Evolutionary conservation across 176 grass and related monocot genomes (phyloP).

Genomic region (Cenchrus purpureus): DNA sequence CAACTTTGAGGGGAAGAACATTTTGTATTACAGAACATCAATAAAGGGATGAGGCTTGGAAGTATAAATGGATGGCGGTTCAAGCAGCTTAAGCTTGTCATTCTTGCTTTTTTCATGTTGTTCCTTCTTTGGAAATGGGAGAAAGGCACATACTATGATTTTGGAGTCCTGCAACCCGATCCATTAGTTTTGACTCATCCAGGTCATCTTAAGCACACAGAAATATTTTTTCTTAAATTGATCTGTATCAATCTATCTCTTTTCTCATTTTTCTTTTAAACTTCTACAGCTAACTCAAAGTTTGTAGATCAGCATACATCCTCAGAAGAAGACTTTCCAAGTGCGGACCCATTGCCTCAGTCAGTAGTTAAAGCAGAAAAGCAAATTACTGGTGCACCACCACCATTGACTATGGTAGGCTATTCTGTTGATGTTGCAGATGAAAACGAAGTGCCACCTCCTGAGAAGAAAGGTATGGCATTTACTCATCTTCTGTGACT

Average conservation of each 20-base stretch:
- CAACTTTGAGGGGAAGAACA: background rate
- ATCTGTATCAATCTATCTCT: slow-evolving; percentile 27
- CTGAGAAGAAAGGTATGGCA: slow-evolving; percentile 70
- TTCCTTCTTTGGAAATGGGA: slow-evolving; percentile 98
- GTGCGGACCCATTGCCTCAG: slow-evolving; percentile 39
- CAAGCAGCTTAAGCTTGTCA: slow-evolving; percentile 75
- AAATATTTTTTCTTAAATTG: slow-evolving; percentile 12
- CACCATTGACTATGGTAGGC: slow-evolving; percentile 29
- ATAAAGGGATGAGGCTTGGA: slow-evolving; percentile 80
- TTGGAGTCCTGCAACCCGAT: slow-evolving; percentile 57
- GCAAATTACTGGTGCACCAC: slow-evolving; percentile 42
- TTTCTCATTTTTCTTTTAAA: slow-evolving; percentile 39
- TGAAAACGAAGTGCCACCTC: slow-evolving; percentile 19
- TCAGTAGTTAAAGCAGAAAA: slow-evolving; percentile 52
- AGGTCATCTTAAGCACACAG: slow-evolving; percentile 54
- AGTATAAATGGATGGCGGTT: slow-evolving; percentile 79
- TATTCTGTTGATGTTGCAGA: slow-evolving; percentile 38
- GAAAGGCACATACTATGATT: slow-evolving; percentile 53
- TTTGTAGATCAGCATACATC: slow-evolving; percentile 66
- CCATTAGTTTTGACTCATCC: slow-evolving; percentile 59
- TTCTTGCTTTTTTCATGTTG: slow-evolving; percentile 65
- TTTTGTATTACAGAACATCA: slow-evolving; percentile 1
- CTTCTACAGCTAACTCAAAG: slow-evolving; percentile 45
- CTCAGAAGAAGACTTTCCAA: slow-evolving; percentile 78
- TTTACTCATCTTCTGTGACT: slow-evolving; percentile 26